Base-by-base conservation (phyloP, 768 basidiomycete genomes). In the Hericium coralloides region DNA sequence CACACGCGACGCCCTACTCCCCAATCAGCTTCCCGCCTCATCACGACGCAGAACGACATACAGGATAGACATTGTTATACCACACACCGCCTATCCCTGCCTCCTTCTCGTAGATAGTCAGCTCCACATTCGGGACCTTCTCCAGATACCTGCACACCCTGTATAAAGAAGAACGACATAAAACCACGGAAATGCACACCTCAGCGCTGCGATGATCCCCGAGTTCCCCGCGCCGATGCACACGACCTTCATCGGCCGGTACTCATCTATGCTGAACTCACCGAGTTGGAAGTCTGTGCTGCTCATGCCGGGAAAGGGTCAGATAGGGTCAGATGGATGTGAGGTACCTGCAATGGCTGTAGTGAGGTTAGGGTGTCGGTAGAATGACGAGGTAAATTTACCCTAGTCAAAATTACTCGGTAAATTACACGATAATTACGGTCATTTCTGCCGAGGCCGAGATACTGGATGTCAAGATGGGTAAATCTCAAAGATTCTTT, bases 81-180 rank as follows among this genome's bases (percentile, higher is more conserved):
- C 84, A 86, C 3, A 80, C 77, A 2, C 84, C 84, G 9, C 83
- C 84, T 18, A 86, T 71, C 3, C 76, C 78, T 22, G 73, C 68
- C 52, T 77, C 75, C 55, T 80, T 79, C 56, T 86, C 84, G 64
- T 83, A 86, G 14, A 84, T 76, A 0, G 74, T 74, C 3, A 86
- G 63, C 15, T 79, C 69, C 14, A 84, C 59, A 59, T 84, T 83
- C 50, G 73, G 55, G 9, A 56, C 37, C 25, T 41, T 51, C 37
- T 49, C 31, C 26, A 38, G 20, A 22, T 45, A 43, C 45, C 26
- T 53, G 22, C 22, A 45, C 12, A 25, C 22, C 49, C 49, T 22
- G 10, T 7, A 26, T 48, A 15, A 14, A 1, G 48, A 4, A 26
- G 14, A 22, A 22, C 48, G 3, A 18, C 22, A 26, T 18, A 18